These are phyloP conservation scores for Guadua angustifolia DNA, from an alignment of 176 grass and related monocot genomes.

Conservation along the genomic window DNA sequence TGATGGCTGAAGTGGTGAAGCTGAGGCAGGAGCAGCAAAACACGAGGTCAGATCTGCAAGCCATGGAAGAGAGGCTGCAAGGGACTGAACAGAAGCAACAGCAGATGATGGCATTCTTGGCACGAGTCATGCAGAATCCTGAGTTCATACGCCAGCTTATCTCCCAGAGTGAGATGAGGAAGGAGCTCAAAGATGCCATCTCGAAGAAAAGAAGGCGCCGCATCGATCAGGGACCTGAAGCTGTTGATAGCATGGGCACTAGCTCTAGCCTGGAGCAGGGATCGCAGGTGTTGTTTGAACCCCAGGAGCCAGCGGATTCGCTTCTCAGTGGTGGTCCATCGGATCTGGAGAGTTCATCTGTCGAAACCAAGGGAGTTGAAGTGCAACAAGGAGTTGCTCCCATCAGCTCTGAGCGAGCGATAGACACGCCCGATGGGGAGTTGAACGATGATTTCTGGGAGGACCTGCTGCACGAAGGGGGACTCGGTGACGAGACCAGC, in stretches of 20 bases:
- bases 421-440: slow-evolving; percentile 53
- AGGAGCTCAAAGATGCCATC: slow-evolving; percentile 69
- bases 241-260: slow-evolving; percentile 45
- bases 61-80: slow-evolving; percentile 81
- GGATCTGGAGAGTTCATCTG: slow-evolving; percentile 50
- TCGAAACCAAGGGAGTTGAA: slow-evolving; percentile 35
- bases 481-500: slow-evolving; percentile 32
- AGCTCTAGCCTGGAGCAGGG: slow-evolving; percentile 55
- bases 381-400: slow-evolving; percentile 28
- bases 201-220: slow-evolving; percentile 79
- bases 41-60: slow-evolving; percentile 66
- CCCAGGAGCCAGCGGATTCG: slow-evolving; percentile 19
- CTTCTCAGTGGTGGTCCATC: slow-evolving; percentile 31
- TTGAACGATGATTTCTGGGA: slow-evolving; percentile 97
- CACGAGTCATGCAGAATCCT: slow-evolving; percentile 79
- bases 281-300: slow-evolving; percentile 42
- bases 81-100: slow-evolving; percentile 89
- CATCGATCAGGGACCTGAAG: slow-evolving; percentile 59
- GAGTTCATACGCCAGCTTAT: slow-evolving; percentile 67
- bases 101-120: slow-evolving; percentile 91
- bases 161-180: slow-evolving; percentile 68
- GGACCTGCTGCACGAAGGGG: slow-evolving; percentile 75
- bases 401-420: slow-evolving; percentile 20
- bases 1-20: slow-evolving; percentile 86
- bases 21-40: slow-evolving; percentile 93